Base-by-base conservation (phyloP, 306 rosid genomes). In the Quercus mongolica region DNA sequence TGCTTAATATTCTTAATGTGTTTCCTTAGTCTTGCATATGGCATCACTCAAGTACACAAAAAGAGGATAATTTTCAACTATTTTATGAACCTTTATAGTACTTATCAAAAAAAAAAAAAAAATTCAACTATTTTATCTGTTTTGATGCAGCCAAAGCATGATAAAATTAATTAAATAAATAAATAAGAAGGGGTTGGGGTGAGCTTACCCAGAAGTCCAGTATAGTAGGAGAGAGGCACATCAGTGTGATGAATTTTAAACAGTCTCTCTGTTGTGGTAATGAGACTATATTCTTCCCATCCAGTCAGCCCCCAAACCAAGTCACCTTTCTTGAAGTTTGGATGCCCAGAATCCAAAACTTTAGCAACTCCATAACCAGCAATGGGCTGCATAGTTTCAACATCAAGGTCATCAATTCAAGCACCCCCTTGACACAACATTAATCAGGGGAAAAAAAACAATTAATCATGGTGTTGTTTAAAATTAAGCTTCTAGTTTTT, bases 201-300 rank as follows among this genome's bases (percentile, higher is more conserved):
- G 17, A 8, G n/a, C 51, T 57, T 68, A 87, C 88, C 91, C 8
- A 88, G 89, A 78, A 85, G 56, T 72, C 86, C 91, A 28, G 87
- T 85, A 55, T 88, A 85, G 56, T 88, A 83, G 8, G 89, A 83
- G 54, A 88, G 84, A 21, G 91, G 89, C 23, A 88, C 82, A 56
- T 88, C 87, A 5, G 84, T 83, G 56, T 82, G 52, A 14, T 78
- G 59, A 70, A 85, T 85, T 56, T 85, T 88, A 31, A 85, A 78
- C 19, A 85, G 72, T 3, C 78, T 38, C 23, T 56, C 30, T 18
- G 82, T 72, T 13, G 38, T 81, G 26, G 65, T 44, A 2, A 75
- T 49, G 51, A 85, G 54, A 20, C 82, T 77, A 54, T 80, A 85
- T 7, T 88, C 87, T 78, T 88, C 91, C 91, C 91, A 88, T 15